Percentiles rank a stretch among this genome's conserved stretches.
These are phyloP conservation scores for Rhizopus delemar DNA, from an alignment of 371 early-diverging fungal species.

Conservation along the genomic window DNA sequence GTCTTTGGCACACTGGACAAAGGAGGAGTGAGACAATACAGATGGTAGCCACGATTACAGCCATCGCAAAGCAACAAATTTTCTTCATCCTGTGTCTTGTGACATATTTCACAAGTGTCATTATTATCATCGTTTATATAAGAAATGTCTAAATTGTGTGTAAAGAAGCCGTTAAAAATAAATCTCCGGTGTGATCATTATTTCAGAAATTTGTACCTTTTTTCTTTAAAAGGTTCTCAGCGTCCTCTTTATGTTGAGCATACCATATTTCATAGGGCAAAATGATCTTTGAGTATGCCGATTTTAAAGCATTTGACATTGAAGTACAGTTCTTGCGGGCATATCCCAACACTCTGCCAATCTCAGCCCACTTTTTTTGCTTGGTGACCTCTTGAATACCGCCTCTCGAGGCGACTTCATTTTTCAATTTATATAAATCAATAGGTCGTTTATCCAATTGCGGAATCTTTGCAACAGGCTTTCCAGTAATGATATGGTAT, in stretches of 20 bases:
- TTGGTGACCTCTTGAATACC: constrained; percentile 81
- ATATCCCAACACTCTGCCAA: constrained; percentile 79
- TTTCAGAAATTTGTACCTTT: constrained; percentile 13
- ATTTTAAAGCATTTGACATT: constrained; percentile 81
- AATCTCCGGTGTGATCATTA: constrained; percentile 1
- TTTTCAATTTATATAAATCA: constrained; percentile 81
- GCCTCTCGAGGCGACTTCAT: constrained; percentile 80
- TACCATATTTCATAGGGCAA: constrained; percentile 84
- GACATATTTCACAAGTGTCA: constrained; percentile 71
- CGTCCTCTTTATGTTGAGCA: constrained; percentile 21
- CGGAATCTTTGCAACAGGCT: constrained; percentile 75
- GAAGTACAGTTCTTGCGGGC: constrained; percentile 80
- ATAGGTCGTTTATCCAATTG: constrained; percentile 83
- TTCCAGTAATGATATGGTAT: constrained; percentile 82
- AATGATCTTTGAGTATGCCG: constrained; percentile 75
- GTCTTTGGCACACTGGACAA: constrained; percentile 64
- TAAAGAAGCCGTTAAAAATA: not conserved
- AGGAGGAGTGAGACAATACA: constrained; percentile 77
- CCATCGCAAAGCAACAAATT: constrained; percentile 83
- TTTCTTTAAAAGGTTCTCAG: constrained; percentile 19
- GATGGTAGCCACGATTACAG: constrained; percentile 84
- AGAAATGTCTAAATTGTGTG: not conserved
- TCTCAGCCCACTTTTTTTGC: constrained; percentile 90
- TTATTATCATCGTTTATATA: constrained; percentile 8
- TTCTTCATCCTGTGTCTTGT: constrained; percentile 58